phyloP scores from a whole-genome alignment of 768 basidiomycete species.

The Antrodiella citrinella region DNA sequence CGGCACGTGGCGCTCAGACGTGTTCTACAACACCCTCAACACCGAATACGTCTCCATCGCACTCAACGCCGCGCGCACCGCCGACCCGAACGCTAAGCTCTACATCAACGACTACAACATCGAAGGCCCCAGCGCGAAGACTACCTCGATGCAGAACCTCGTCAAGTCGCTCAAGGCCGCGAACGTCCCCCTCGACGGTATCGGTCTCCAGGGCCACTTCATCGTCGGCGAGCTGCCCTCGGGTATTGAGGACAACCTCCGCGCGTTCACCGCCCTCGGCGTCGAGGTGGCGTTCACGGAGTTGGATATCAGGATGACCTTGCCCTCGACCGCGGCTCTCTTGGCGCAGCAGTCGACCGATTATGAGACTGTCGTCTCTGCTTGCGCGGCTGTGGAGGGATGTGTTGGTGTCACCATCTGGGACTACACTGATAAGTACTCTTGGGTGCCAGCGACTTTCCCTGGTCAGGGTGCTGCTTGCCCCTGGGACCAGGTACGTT shows the following conservation, averaged over 20 bases:
- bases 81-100: constrained; percentile 48
- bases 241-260: constrained; percentile 36
- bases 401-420: constrained; percentile 33
- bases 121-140: constrained; percentile 35
- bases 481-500: constrained; percentile 22
- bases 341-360: constrained; percentile 49
- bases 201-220: constrained; percentile 55
- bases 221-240: constrained; percentile 50
- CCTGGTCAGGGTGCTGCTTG: constrained; percentile 26
- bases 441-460: constrained; percentile 27
- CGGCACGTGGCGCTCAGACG: constrained; percentile 43
- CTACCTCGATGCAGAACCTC: constrained; percentile 47
- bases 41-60: constrained; percentile 42
- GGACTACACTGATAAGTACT: constrained; percentile 36
- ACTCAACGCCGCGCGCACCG: constrained; percentile 43
- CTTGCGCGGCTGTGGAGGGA: constrained; percentile 35
- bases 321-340: constrained; percentile 40
- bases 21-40: constrained; percentile 47
- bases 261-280: constrained; percentile 49
- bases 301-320: constrained; percentile 54
- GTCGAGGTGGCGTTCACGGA: constrained; percentile 65
- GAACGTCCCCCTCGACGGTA: constrained; percentile 49
- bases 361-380: constrained; percentile 46
- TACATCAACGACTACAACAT: constrained; percentile 40
- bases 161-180: constrained; percentile 37